Evolutionary conservation across 306 rosid genomes (phyloP).

Genomic region (Begonia loranthoides): DNA sequence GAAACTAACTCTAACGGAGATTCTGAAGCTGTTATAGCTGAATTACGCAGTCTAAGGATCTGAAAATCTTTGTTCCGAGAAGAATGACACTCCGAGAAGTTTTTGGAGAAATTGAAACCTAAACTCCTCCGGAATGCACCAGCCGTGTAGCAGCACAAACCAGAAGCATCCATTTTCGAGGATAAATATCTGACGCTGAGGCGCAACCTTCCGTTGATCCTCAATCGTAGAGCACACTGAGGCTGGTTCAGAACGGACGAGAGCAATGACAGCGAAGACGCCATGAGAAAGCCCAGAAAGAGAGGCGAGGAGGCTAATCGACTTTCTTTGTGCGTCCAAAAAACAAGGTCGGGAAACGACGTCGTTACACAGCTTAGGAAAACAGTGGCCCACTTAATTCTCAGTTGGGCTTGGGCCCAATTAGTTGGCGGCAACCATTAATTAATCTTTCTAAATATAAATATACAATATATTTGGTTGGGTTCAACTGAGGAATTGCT

Average conservation of each 20-base stretch:
- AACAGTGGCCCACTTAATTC: too few species aligned
- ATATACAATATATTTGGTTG: too few species aligned
- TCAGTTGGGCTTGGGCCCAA: too few species aligned
- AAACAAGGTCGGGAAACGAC: too few species aligned
- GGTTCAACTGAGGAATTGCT: too few species aligned
- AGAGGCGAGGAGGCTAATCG: neutral
- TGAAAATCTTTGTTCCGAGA: neutral
- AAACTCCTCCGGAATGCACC: conserved; percentile 7
- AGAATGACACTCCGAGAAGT: conserved; percentile 23
- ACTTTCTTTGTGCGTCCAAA: too few species aligned
- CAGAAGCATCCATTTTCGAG: conserved; percentile 10
- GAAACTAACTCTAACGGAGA: too few species aligned
- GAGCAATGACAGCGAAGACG: conserved; percentile 31
- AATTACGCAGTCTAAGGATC: too few species aligned
- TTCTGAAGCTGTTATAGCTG: too few species aligned
- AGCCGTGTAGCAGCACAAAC: conserved; percentile 14
- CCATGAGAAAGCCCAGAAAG: conserved; percentile 16
- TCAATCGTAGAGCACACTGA: conserved; percentile 28
- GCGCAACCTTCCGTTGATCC: conserved; percentile 30
- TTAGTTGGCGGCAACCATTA: too few species aligned
- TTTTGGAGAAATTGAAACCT: conserved; percentile 16
- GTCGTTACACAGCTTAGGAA: too few species aligned
- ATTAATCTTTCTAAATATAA: too few species aligned
- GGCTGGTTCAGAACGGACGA: conserved; percentile 48
- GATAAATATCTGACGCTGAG: conserved; percentile 19